A percentile compares a stretch with the other conserved stretches of the same genome.
Conservation (phyloP, 192 early-diverging fungal genomes). For the Coemansia sp. region DNA sequence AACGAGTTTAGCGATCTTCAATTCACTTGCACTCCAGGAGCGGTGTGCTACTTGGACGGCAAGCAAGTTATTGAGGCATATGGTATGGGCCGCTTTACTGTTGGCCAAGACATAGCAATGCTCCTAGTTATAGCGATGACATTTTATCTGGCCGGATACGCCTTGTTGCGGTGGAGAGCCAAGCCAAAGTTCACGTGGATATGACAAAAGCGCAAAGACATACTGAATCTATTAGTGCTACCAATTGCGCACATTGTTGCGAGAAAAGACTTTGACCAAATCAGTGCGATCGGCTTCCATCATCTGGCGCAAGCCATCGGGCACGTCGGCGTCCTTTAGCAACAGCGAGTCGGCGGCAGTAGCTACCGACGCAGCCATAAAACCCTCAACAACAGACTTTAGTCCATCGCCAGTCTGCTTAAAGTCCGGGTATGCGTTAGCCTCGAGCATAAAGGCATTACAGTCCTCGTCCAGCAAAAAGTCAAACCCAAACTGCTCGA, state of each 20-base stretch:
- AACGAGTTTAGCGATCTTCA: constrained; percentile 52
- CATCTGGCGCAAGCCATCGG: constrained; percentile 4
- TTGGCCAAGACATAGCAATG: constrained; percentile 29
- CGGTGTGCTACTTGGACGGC: constrained; percentile 40
- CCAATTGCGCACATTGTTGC: constrained; percentile 37
- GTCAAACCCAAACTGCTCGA: constrained; percentile 72
- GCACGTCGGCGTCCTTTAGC: constrained; percentile 14
- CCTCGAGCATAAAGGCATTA: constrained; percentile 61
- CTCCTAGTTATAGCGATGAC: constrained; percentile 30
- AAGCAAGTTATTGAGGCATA: constrained; percentile 41
- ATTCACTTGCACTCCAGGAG: constrained; percentile 30
- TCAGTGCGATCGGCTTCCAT: constrained; percentile 27
- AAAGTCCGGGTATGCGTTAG: constrained; percentile 73
- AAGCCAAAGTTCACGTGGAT: constrained; percentile 36
- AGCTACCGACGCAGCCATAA: constrained; percentile 61
- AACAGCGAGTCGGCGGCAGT: constrained; percentile 36
- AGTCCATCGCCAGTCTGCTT: constrained; percentile 64
- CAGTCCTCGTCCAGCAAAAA: constrained; percentile 64
- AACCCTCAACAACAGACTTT: constrained; percentile 61
- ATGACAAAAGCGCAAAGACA: neutral
- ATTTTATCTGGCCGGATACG: constrained; percentile 35
- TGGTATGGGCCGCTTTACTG: constrained; percentile 43
- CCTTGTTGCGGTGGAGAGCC: constrained; percentile 52
- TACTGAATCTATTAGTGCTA: constrained; percentile 8
- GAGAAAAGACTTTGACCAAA: constrained; percentile 44